Conservation (phyloP, 2,329 filamentous ascomycete species). For the Scytalidium sp. region DNA sequence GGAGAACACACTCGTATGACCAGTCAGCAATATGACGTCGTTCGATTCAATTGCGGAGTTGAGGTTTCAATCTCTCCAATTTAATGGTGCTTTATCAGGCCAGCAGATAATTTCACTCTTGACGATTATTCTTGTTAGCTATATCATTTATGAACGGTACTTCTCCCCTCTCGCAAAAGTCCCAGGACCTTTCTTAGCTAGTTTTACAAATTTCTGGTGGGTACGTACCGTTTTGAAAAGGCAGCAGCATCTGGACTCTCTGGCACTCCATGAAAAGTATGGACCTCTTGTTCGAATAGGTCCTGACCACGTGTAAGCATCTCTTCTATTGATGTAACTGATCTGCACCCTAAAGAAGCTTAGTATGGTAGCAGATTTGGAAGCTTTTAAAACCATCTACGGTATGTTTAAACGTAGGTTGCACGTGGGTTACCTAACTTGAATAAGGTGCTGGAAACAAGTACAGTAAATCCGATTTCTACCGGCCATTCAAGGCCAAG, state of each 20-base stretch:
- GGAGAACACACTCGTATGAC: not conserved
- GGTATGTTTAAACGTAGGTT: not conserved
- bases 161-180: constrained; percentile 1
- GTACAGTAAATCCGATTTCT: not conserved
- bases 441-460: not conserved
- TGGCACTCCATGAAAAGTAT: constrained; percentile 26
- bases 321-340: not conserved
- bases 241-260: constrained; percentile 27
- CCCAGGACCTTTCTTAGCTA: constrained; percentile 17
- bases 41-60: not conserved
- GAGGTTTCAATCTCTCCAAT: not conserved
- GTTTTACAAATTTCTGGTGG: constrained; percentile 17
- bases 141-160: not conserved
- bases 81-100: not conserved
- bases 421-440: not conserved
- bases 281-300: constrained; percentile 19
- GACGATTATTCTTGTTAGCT: not conserved
- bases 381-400: not conserved
- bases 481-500: not conserved
- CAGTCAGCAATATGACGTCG: not conserved
- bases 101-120: not conserved
- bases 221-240: constrained; percentile 24
- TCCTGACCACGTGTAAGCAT: constrained; percentile 38
- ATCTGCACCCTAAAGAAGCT: not conserved
- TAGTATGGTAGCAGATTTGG: not conserved